Conservation (phyloP, 75 land plant species). For the Pinus taeda region DNA sequence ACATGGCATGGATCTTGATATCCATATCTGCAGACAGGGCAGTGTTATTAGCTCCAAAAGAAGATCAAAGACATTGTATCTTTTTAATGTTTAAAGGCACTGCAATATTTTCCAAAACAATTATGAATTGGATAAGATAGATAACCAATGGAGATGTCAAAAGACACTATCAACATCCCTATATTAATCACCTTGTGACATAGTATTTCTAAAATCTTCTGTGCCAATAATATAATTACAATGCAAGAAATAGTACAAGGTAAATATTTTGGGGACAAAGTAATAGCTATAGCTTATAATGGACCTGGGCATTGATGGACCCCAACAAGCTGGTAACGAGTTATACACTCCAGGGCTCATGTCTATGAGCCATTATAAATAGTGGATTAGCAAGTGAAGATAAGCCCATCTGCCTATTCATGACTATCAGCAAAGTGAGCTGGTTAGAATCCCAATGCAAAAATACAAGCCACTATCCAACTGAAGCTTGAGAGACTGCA, state of each 20-base stretch:
- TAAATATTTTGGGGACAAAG: background rate
- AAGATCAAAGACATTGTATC: too few relatives aligned
- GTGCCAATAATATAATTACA: background rate
- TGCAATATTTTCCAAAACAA: too few relatives aligned
- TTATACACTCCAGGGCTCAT: background rate
- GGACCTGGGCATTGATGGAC: background rate
- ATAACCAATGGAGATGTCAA: background rate
- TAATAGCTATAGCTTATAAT: background rate
- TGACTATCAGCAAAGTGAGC: background rate
- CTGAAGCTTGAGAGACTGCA: background rate
- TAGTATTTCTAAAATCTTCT: background rate
- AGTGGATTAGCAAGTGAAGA: background rate
- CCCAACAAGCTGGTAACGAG: background rate
- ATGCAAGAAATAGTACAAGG: background rate
- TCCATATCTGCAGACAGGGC: constrained; percentile 59
- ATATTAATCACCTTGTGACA: too few relatives aligned
- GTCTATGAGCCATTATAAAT: constrained; percentile 1
- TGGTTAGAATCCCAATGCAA: background rate
- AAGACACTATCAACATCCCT: background rate
- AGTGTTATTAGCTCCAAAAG: too few relatives aligned
- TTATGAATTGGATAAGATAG: background rate
- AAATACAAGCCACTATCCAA: background rate
- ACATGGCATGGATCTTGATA: constrained; percentile 48
- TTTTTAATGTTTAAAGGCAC: too few relatives aligned
- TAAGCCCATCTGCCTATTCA: background rate